These are phyloP conservation scores for Cucumis hystrix DNA, from an alignment of 306 rosid genomes.

Conservation along the genomic window DNA sequence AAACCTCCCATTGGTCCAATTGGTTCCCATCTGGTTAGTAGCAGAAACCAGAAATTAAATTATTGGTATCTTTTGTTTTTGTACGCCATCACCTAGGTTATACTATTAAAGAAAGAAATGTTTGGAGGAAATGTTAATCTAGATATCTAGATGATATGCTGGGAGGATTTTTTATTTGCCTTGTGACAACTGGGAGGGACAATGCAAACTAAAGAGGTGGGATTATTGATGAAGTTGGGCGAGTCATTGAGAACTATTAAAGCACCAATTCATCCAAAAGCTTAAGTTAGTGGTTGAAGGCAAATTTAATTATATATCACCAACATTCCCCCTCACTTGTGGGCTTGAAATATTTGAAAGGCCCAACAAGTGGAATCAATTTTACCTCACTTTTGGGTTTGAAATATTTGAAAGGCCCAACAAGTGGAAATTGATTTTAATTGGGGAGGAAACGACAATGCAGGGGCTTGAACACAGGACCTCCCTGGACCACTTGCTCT, in stretches of 20 bases:
- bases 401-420: too few species aligned
- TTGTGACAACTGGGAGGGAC: neutral
- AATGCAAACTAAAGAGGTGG: neutral
- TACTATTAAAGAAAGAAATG: neutral
- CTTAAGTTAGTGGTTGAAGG: too few species aligned
- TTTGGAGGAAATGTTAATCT: neutral
- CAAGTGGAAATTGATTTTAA: too few species aligned
- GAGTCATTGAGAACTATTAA: neutral
- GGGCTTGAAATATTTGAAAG: too few species aligned
- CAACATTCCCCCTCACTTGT: too few species aligned
- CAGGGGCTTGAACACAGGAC: too few species aligned
- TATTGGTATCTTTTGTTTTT: neutral
- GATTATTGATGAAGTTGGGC: neutral
- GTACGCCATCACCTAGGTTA: neutral
- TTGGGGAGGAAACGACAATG: too few species aligned
- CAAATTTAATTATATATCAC: too few species aligned
- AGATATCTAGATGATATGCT: neutral
- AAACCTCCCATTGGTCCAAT: conserved; percentile 85
- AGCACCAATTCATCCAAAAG: too few species aligned
- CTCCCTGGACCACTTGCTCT: too few species aligned
- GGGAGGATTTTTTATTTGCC: neutral
- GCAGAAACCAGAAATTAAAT: conserved; percentile 6
- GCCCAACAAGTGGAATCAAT: too few species aligned
- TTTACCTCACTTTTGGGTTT: too few species aligned
- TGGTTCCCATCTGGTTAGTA: conserved; percentile 71